phyloP scores from a whole-genome alignment of 257 asterid genomes.

The Linderniella brevidens region DNA sequence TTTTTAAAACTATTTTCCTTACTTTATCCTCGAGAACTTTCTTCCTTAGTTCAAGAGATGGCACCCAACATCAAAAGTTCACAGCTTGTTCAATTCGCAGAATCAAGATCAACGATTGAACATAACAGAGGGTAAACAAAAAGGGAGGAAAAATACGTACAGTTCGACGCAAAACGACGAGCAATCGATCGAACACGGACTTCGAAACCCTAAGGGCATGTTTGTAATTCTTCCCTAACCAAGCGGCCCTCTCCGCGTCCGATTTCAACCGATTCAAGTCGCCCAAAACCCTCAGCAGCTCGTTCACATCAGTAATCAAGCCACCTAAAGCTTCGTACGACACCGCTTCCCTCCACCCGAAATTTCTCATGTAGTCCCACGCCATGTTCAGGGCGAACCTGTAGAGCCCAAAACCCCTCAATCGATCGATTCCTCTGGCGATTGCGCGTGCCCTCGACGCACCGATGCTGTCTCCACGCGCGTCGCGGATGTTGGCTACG shows the following conservation, averaged over 20 bases:
- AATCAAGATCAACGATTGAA: too few species aligned
- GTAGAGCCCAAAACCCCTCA: slow-evolving; percentile 45
- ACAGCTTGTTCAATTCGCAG: too few species aligned
- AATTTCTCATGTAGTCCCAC: slow-evolving; percentile 45
- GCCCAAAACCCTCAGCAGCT: slow-evolving; percentile 21
- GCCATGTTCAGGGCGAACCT: slow-evolving; percentile 35
- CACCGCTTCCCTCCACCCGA: slow-evolving; percentile 36
- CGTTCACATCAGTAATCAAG: slow-evolving; percentile 37
- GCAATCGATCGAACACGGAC: slow-evolving; percentile 33
- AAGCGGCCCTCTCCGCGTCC: slow-evolving; percentile 36
- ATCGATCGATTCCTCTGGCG: slow-evolving; percentile 29
- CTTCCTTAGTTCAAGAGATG: too few species aligned
- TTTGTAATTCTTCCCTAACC: slow-evolving; percentile 47
- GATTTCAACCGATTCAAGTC: slow-evolving; percentile 35
- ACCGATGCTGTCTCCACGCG: slow-evolving; percentile 57
- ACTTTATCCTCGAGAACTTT: too few species aligned
- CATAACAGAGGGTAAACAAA: too few species aligned
- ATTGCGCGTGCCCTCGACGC: slow-evolving; percentile 40
- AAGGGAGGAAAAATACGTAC: slow-evolving; percentile 15
- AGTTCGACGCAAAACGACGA: slow-evolving; percentile 30
- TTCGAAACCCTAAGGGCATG: slow-evolving; percentile 24
- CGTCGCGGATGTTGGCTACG: slow-evolving; percentile 52
- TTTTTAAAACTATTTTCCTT: too few species aligned
- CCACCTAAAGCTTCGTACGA: slow-evolving; percentile 29
- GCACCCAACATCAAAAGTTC: too few species aligned